Percentiles rank a stretch among this genome's conserved stretches.
These are phyloP conservation scores for Venturia nashicola DNA, from an alignment of 2,329 filamentous ascomycete species.

Conservation along the genomic window DNA sequence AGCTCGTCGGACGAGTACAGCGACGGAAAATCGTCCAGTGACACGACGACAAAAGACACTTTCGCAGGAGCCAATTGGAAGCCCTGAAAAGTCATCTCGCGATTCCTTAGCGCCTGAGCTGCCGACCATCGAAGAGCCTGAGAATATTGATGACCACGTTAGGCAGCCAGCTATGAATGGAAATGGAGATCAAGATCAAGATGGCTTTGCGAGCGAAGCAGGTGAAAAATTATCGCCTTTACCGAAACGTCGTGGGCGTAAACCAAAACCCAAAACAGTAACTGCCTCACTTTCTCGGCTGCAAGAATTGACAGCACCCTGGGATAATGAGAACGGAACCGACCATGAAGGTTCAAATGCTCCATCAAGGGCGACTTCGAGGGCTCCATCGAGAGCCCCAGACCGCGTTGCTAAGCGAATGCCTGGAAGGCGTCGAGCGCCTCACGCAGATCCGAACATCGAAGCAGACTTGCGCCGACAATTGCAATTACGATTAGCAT, in stretches of 20 bases:
- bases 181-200: slow-evolving; percentile 22
- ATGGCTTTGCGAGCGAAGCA: slow-evolving; percentile 10
- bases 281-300: slow-evolving; percentile 20
- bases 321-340: slow-evolving; percentile 20
- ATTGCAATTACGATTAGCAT: slow-evolving; percentile 53
- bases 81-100: background rate
- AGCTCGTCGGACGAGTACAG: background rate
- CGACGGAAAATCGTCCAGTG: background rate
- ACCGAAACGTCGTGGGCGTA: slow-evolving; percentile 6
- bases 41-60: background rate
- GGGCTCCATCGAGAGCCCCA: background rate
- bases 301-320: slow-evolving; percentile 21
- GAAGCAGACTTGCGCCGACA: slow-evolving; percentile 42
- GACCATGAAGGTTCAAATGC: slow-evolving; percentile 24
- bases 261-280: slow-evolving; percentile 21
- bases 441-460: slow-evolving; percentile 32
- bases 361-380: slow-evolving; percentile 11
- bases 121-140: slow-evolving; percentile 3
- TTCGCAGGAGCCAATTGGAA: background rate
- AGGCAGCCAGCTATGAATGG: slow-evolving; percentile 9
- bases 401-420: slow-evolving; percentile 17
- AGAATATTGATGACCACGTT: background rate
- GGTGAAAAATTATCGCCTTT: background rate
- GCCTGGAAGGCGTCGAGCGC: slow-evolving; percentile 33
- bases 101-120: background rate